Conservation (phyloP, 2,329 filamentous ascomycete species). For the Ceratocystis albifundus region DNA sequence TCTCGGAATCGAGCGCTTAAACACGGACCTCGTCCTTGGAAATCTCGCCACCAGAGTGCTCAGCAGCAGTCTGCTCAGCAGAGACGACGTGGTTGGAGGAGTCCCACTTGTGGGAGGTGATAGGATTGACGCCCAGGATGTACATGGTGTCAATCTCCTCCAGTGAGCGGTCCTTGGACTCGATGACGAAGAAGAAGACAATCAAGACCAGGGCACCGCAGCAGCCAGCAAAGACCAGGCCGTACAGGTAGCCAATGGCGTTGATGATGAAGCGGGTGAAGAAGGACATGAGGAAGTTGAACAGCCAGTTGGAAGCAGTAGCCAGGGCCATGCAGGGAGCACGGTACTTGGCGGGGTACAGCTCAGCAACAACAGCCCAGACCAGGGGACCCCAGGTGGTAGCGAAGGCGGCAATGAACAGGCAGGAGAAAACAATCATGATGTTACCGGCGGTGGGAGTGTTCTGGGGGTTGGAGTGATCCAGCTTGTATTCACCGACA, state of each 20-base stretch:
- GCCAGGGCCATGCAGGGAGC: constrained; percentile 45
- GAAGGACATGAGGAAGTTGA: constrained; percentile 50
- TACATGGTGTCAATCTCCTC: constrained; percentile 76
- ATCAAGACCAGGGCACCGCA: constrained; percentile 50
- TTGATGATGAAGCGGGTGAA: constrained; percentile 62
- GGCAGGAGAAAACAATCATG: constrained; percentile 56
- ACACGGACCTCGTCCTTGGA: constrained; percentile 21
- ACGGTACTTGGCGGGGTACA: constrained; percentile 49
- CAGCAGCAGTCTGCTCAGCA: constrained; percentile 21
- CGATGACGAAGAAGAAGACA: constrained; percentile 66
- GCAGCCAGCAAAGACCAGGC: constrained; percentile 59
- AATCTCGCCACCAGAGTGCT: constrained; percentile 22
- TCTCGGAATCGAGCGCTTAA: constrained; percentile 6
- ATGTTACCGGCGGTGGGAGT: constrained; percentile 43
- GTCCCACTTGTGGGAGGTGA: constrained; percentile 35
- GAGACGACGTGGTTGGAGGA: constrained; percentile 22
- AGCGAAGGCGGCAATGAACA: constrained; percentile 57
- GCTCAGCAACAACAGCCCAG: constrained; percentile 53
- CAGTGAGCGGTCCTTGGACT: constrained; percentile 58
- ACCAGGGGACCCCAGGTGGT: constrained; percentile 59
- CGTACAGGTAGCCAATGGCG: constrained; percentile 57
- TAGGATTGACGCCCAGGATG: constrained; percentile 39
- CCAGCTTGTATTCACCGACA: constrained; percentile 38
- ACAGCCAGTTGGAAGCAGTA: constrained; percentile 50
- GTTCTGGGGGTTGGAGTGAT: constrained; percentile 34